phyloP scores from a whole-genome alignment of 1,139 yeast species.

The Geotrichum restrictum region DNA sequence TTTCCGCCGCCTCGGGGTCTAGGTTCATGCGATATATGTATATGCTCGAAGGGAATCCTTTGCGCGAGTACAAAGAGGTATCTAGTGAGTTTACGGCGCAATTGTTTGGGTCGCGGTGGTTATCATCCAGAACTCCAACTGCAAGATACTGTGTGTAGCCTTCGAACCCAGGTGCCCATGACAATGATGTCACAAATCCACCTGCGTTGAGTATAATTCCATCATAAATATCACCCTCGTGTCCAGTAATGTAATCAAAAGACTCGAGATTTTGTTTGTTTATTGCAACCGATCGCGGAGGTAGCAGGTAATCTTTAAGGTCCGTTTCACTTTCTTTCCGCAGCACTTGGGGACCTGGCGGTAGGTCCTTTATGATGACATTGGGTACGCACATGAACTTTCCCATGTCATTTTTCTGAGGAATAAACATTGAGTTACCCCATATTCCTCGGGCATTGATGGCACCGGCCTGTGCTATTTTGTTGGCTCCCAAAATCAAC shows the following conservation, averaged over 20 bases:
- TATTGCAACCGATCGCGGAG: constrained; percentile 8
- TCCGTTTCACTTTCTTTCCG: background rate
- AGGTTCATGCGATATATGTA: constrained; percentile 27
- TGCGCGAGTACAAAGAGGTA: constrained; percentile 26
- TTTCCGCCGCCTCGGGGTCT: constrained; percentile 20
- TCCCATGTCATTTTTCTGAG: constrained; percentile 23
- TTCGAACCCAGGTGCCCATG: constrained; percentile 35
- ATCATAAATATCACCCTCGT: constrained; percentile 12
- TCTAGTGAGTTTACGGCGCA: constrained; percentile 22
- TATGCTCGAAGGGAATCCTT: constrained; percentile 25
- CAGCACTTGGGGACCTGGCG: background rate
- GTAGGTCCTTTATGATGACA: background rate
- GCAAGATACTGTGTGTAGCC: constrained; percentile 47
- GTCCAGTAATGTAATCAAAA: constrained; percentile 5
- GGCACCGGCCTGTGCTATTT: constrained; percentile 35
- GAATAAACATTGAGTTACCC: constrained; percentile 38
- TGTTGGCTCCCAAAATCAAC: constrained; percentile 40
- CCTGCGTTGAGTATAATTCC: constrained; percentile 31
- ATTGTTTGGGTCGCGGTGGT: constrained; percentile 42
- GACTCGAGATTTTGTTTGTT: constrained; percentile 6
- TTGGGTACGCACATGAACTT: constrained; percentile 20
- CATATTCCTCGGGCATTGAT: constrained; percentile 39
- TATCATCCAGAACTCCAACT: constrained; percentile 51
- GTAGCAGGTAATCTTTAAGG: constrained; percentile 6
- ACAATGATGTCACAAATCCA: constrained; percentile 28